Base-by-base conservation (phyloP, 2,329 filamentous ascomycete species). In the Neofusicoccum ribis region DNA sequence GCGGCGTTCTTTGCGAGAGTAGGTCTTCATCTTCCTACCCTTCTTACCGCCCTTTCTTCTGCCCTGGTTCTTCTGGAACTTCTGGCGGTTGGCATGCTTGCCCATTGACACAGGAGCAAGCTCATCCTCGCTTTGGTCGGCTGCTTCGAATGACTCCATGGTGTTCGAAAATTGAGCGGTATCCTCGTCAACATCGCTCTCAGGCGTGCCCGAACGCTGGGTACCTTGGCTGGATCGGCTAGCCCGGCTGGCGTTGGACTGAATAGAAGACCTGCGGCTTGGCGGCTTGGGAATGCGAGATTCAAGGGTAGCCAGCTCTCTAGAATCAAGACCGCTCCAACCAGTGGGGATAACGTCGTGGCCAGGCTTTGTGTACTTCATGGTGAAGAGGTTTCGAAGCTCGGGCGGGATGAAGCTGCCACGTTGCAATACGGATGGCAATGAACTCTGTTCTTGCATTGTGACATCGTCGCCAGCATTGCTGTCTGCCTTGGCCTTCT, bases 271-370 rank as follows among this genome's bases (percentile, higher is more conserved):
- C 37, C 74, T 72, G 37, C 73, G 74, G 41, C 73, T 74, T 11
- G 70, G 69, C 44, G 70, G 70, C 5, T 72, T 61, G 7, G 72
- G 76, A 37, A 81, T 76, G 23, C 85, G 82, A 46, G 82, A 82
- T 1, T 78, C 75, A 68, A 88, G 71, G 59, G 81, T 84, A 1
- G 87, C 86, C 60, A 88, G 88, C 1, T 81, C 74, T 68, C 85
- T 86, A 34, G 82, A 83, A 15, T 88, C 84, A 2, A 91, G 78
- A 2, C 79, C 80, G 23, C 85, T 85, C 85, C 89, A 93, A 0
- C 91, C 91, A 3, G 87, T 89, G 0, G 91, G 89, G 11, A 96
- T 81, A 20, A 83, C 77, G 27, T 88, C 85, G 23, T 84, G 84
- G 1, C 79, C 77, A 8, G 74, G 71, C 37, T 75, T 73, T 67